These are phyloP conservation scores for Passalora sequoiae DNA, from an alignment of 2,329 filamentous ascomycete genomes.

Conservation along the genomic window DNA sequence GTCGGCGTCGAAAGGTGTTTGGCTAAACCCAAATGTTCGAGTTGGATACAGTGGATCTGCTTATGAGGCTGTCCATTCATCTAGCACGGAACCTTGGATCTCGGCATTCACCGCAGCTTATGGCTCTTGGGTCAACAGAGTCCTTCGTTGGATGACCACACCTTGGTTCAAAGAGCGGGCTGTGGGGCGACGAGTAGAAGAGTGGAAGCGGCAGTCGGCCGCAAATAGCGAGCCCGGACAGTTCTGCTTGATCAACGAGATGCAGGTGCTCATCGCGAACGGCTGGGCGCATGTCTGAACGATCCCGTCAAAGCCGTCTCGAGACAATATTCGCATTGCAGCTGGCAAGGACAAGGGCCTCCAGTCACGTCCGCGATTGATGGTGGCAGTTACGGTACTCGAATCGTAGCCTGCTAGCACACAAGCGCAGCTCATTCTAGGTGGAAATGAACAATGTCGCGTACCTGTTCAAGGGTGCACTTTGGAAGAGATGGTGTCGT, in stretches of 20 bases:
- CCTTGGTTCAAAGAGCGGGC: slow-evolving; percentile 28
- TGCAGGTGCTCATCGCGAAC: slow-evolving; percentile 26
- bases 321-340: too few relatives aligned
- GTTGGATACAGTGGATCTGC: slow-evolving; percentile 58
- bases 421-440: too few relatives aligned
- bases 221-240: slow-evolving; percentile 32
- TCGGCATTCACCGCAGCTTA: slow-evolving; percentile 42
- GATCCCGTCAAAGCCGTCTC: too few relatives aligned
- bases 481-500: too few relatives aligned
- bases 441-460: too few relatives aligned
- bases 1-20: slow-evolving; percentile 52
- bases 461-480: too few relatives aligned
- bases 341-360: too few relatives aligned
- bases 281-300: slow-evolving; percentile 28
- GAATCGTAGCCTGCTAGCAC: too few relatives aligned
- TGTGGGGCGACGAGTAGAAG: slow-evolving; percentile 21
- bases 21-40: slow-evolving; percentile 63
- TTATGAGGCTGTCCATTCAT: slow-evolving; percentile 43
- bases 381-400: too few relatives aligned
- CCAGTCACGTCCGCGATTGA: too few relatives aligned
- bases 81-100: slow-evolving; percentile 30
- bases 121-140: slow-evolving; percentile 57
- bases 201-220: slow-evolving; percentile 15
- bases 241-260: slow-evolving; percentile 28
- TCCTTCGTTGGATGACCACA: slow-evolving; percentile 44